These are phyloP conservation scores for Kodamaea suecica DNA, from an alignment of 1,139 yeast genomes.

Conservation along the genomic window DNA sequence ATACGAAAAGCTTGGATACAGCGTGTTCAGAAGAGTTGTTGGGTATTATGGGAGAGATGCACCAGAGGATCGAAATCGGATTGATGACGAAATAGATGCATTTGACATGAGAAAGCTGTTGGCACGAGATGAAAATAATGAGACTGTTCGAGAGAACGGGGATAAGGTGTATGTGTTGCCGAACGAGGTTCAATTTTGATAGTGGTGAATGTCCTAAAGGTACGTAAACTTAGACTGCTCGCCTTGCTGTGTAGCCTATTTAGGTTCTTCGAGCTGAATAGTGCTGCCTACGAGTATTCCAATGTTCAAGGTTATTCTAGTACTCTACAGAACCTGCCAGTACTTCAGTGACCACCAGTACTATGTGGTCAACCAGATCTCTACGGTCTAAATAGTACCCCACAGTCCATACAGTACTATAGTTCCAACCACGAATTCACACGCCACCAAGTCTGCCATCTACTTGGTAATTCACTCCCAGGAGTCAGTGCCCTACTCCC, in stretches of 20 bases:
- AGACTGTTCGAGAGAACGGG: slow-evolving; percentile 59
- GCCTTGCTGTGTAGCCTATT: background rate
- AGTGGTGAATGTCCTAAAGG: background rate
- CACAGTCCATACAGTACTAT: too few species aligned
- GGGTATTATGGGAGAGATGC: slow-evolving; percentile 70
- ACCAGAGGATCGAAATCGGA: slow-evolving; percentile 43
- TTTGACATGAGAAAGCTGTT: slow-evolving; percentile 77
- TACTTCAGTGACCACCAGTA: too few species aligned
- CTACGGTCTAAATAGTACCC: too few species aligned
- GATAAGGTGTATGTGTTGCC: slow-evolving; percentile 58
- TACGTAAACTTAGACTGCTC: background rate
- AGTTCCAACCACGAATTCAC: too few species aligned
- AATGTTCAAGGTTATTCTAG: too few species aligned
- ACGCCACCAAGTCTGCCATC: too few species aligned
- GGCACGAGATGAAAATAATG: slow-evolving; percentile 48
- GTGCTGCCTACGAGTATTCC: too few species aligned
- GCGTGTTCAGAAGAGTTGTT: slow-evolving; percentile 81
- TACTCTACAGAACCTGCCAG: too few species aligned
- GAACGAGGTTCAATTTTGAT: slow-evolving; percentile 51
- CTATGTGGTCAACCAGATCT: too few species aligned
- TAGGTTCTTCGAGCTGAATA: background rate
- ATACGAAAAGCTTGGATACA: slow-evolving; percentile 83
- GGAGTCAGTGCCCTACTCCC: too few species aligned
- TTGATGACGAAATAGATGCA: slow-evolving; percentile 76
- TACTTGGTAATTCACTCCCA: too few species aligned